A percentile compares a stretch with the other conserved stretches of the same genome.
Evolutionary conservation across 2,329 filamentous ascomycete species (phyloP).

Genomic region (Alternaria gaisen): DNA sequence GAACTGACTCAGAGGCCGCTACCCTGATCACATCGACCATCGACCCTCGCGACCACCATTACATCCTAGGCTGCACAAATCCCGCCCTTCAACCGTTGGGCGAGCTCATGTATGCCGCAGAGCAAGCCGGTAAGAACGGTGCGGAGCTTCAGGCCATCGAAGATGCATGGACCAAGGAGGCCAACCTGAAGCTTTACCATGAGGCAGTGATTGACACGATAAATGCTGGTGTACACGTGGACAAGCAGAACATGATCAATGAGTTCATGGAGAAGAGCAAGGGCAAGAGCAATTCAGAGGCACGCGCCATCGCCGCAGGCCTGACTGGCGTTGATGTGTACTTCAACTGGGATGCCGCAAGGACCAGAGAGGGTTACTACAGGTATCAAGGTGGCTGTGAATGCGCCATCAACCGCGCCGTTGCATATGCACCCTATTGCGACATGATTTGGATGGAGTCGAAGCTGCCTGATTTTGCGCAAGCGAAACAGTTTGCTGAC

Average conservation of each 20-base stretch:
- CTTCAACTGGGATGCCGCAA: constrained; percentile 95
- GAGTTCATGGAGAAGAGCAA: constrained; percentile 73
- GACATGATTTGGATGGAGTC: constrained; percentile 99
- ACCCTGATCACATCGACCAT: constrained; percentile 97
- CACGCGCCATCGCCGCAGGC: constrained; percentile 78
- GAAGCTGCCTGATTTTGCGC: constrained; percentile 89
- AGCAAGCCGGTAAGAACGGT: constrained; percentile 81
- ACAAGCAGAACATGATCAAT: constrained; percentile 73
- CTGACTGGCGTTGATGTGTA: constrained; percentile 82
- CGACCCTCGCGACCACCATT: constrained; percentile 92
- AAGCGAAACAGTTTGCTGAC: constrained; percentile 91
- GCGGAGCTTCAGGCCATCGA: constrained; percentile 87
- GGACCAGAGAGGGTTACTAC: constrained; percentile 96
- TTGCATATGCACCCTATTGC: constrained; percentile 91
- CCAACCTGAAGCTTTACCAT: constrained; percentile 85
- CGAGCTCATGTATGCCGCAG: constrained; percentile 89
- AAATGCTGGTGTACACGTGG: constrained; percentile 69
- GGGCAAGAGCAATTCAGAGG: constrained; percentile 87
- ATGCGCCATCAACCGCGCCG: constrained; percentile 87
- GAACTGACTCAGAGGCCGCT: constrained; percentile 96
- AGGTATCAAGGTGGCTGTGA: constrained; percentile 89
- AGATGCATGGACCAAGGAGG: constrained; percentile 83
- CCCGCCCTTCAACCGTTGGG: constrained; percentile 81
- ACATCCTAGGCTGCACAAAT: constrained; percentile 91
- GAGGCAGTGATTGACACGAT: constrained; percentile 88